phyloP scores from a whole-genome alignment of 805 yeast genomes.

The Pichia cabralensis region DNA sequence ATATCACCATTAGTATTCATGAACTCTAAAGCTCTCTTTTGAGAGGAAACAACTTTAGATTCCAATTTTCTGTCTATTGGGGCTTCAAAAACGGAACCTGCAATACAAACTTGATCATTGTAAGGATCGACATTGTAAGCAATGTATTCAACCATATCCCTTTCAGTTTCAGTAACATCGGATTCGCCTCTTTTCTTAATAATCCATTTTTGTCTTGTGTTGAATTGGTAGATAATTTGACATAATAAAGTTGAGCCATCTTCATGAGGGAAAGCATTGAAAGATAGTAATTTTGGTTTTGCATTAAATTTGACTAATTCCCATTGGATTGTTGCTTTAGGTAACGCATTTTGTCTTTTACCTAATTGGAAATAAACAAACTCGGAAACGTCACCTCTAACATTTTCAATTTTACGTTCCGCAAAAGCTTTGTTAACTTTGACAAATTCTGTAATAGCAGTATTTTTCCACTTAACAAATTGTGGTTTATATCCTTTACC shows the following conservation, averaged over 20 bases:
- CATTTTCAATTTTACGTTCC: slow-evolving; percentile 35
- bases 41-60: slow-evolving; percentile 21
- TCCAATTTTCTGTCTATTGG: slow-evolving; percentile 29
- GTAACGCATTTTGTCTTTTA: slow-evolving; percentile 43
- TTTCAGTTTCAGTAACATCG: slow-evolving; percentile 35
- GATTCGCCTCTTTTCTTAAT: slow-evolving; percentile 34
- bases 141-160: slow-evolving; percentile 50
- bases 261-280: slow-evolving; percentile 43
- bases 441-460: slow-evolving; percentile 68
- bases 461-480: slow-evolving; percentile 73
- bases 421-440: slow-evolving; percentile 81
- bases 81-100: slow-evolving; percentile 62
- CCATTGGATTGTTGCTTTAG: slow-evolving; percentile 63
- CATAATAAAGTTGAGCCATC: slow-evolving; percentile 28
- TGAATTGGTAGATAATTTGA: slow-evolving; percentile 53
- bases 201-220: slow-evolving; percentile 51
- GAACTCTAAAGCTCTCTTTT: slow-evolving; percentile 19
- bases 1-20: slow-evolving; percentile 29
- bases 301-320: slow-evolving; percentile 58
- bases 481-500: slow-evolving; percentile 43
- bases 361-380: slow-evolving; percentile 54
- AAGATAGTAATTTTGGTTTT: slow-evolving; percentile 62
- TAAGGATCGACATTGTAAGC: slow-evolving; percentile 55
- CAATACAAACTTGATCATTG: slow-evolving; percentile 44
- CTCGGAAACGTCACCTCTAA: slow-evolving; percentile 39